Evolutionary conservation across 2,329 filamentous ascomycete species (phyloP), one percentile per base, ranked within the genome.

Genomic region (Hypoxylon sp.): DNA sequence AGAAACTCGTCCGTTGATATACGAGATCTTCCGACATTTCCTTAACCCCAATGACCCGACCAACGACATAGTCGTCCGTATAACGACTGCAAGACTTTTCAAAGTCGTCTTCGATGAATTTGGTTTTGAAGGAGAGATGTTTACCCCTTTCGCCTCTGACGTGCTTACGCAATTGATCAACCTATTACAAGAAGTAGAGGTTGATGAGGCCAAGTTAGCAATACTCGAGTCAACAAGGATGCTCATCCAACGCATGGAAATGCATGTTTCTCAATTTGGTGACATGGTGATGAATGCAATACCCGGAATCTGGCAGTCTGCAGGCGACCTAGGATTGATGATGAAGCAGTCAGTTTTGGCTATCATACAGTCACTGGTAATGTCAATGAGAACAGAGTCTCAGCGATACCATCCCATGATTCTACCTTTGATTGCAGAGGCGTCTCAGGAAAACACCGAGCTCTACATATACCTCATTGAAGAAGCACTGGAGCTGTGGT

Each of bases 301-400:
- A 6, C 94, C 95, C 0, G 85, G 86, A 3, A 85, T 98, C 0
- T 99, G 96, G 96, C 90, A 93, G 67, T 88, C 91, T 56, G 93
- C 93, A 2, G 93, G 91, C 0, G 80, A 83, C 1, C 92, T 97
- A 67, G 93, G 96, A 75, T 93, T 94, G 80, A 88, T 98, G 79
- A 92, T 98, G 85, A 98, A 98, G 80, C 94, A 98, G 80, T 90
- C 93, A 1, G 94, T 98, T 57, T 87, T 98, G 63, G 93, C 92
- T 2, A 91, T 98, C 42, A 89, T 98, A 56, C 87, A 93, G 1
- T 91, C 93, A 1, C 85, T 99, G 13, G 92, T 97, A n/a, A 90
- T 90, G 76, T 92, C 94, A 1, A 92, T 98, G 88, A 93, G 92
- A 65, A 86, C 88, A 11, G 87, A 91, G 8, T 96, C 93, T 3